Conservation (phyloP, 257 asterid species). For the Solanum medicagineum region DNA sequence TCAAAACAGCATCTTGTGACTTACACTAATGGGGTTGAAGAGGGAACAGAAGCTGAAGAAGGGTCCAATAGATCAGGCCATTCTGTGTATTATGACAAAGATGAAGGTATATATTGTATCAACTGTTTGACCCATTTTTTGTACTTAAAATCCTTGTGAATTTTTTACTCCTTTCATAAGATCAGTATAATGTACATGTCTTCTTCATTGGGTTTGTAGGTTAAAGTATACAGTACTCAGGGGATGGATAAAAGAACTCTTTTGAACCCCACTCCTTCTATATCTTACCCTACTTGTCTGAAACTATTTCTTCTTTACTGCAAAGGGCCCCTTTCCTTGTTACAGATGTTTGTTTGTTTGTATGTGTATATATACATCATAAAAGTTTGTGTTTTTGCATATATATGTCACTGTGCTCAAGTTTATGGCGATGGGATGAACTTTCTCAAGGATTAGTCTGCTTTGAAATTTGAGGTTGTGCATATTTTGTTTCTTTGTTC, state of each 20-base stretch:
- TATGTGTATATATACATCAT: background rate
- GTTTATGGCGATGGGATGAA: background rate
- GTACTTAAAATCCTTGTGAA: background rate
- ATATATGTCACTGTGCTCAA: background rate
- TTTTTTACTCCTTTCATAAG: background rate
- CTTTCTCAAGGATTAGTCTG: background rate
- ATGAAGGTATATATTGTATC: conserved; percentile 30
- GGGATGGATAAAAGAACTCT: background rate
- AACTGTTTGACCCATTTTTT: background rate
- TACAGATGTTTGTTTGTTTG: background rate
- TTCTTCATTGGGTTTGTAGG: background rate
- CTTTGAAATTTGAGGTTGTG: background rate
- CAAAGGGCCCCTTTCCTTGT: background rate
- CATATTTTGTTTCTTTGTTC: background rate
- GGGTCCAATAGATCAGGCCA: conserved; percentile 12
- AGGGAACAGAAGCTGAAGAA: conserved; percentile 11
- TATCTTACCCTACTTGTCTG: background rate
- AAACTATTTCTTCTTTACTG: background rate
- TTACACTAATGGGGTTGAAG: background rate
- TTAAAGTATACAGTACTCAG: conserved; percentile 1
- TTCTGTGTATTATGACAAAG: conserved; percentile 46
- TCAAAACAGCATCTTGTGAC: conserved; percentile 1
- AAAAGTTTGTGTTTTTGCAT: background rate
- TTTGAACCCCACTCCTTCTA: conserved; percentile 17
- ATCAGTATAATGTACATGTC: background rate